Base-by-base conservation (phyloP, 164 flowering plant genomes). In the Piper longum region DNA sequence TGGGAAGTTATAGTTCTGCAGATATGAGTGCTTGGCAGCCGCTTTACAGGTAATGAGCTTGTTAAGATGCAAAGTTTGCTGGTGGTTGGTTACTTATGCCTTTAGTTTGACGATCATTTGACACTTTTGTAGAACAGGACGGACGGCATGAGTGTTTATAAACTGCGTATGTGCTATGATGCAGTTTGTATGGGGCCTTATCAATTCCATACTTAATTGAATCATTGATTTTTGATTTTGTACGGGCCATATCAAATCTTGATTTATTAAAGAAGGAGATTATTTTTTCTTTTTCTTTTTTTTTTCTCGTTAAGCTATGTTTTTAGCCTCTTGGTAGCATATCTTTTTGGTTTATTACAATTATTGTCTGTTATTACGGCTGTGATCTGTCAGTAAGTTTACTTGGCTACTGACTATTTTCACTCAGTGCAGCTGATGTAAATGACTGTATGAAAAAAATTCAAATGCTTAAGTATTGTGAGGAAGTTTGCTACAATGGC, bases 401-500 rank as follows among this genome's bases (percentile, higher is more conserved):
- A 2, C 57, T 16, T 52, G 41, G 41, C 16, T 59, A 26, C 73
- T 56, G 41, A 66, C 57, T 16, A 14, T n/a, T 65, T 16, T 70
- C 48, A 62, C 48, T 76, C 91, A 93, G 97, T 86, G 86, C 86
- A 83, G 89, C 75, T 75, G 86, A 86, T 72, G 77, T 87, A 71
- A 76, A 79, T 73, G 76, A 78, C 66, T 93, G 96, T 76, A 43
- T 83, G 63, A 68, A 72, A 70, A 89, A 77, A 78, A 77, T 86
- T 62, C 77, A 83, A 59, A 62, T 82, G 60, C 85, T 93, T 43
- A 88, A 80, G 69, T 90, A 79, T 75, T 89, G 80, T 43, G 95
- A 93, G 75, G 96, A 86, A 80, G 73, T 70, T 7, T 90, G 88
- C 78, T 84, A 82, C 64, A 86, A 84, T 77, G 96, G 91, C 56